These are phyloP conservation scores for Zygoascus meyerae DNA, from an alignment of 1,139 yeast genomes.

Conservation along the genomic window DNA sequence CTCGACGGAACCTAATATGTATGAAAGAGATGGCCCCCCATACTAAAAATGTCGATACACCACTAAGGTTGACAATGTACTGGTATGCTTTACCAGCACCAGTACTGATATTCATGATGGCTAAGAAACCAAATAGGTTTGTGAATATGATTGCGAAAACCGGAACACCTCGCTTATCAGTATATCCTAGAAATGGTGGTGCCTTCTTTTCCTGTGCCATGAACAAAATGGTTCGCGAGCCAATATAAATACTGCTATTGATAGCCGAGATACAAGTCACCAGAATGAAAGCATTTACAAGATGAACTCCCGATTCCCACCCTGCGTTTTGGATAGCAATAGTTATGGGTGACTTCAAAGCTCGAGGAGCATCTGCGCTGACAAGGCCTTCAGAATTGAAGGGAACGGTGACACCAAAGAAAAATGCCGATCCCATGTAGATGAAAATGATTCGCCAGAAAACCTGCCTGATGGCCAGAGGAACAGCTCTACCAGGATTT, in stretches of 20 bases:
- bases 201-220: constrained; percentile 58
- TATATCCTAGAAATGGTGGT: constrained; percentile 50
- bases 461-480: constrained; percentile 78
- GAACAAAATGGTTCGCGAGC: constrained; percentile 54
- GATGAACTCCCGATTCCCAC: constrained; percentile 61
- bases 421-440: constrained; percentile 72
- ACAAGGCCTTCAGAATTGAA: constrained; percentile 52
- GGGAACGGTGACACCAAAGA: constrained; percentile 80
- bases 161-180: constrained; percentile 61
- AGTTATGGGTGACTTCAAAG: constrained; percentile 68
- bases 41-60: constrained; percentile 50
- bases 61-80: constrained; percentile 78
- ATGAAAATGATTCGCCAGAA: constrained; percentile 74
- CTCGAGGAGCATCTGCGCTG: constrained; percentile 34
- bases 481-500: constrained; percentile 77
- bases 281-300: constrained; percentile 69
- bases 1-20: constrained; percentile 48
- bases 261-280: constrained; percentile 64
- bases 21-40: constrained; percentile 47
- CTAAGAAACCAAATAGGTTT: constrained; percentile 41
- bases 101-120: constrained; percentile 60
- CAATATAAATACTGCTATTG: constrained; percentile 66
- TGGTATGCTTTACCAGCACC: constrained; percentile 67
- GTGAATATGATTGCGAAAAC: constrained; percentile 44
- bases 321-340: constrained; percentile 66